phyloP scores from a whole-genome alignment of 2,329 filamentous ascomycete genomes.

The Penicillium hordei region DNA sequence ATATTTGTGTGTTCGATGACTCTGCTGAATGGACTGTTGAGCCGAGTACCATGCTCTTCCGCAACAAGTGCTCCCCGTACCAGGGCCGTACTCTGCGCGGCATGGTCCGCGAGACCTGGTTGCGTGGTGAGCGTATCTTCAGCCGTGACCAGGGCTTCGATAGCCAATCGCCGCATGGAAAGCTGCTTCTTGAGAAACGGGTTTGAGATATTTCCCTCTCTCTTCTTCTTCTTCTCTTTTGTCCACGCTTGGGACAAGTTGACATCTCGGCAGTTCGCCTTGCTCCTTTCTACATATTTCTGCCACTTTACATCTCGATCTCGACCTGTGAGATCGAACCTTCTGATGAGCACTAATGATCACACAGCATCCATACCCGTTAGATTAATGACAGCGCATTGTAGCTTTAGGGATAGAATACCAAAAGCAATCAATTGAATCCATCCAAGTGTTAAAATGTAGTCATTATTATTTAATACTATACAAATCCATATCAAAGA shows the following conservation, averaged over 20 bases:
- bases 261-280: constrained; percentile 15
- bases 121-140: constrained; percentile 75
- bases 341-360: constrained; percentile 28
- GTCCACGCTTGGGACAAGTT: constrained; percentile 14
- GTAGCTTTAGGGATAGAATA: constrained; percentile 25
- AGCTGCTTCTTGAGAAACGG: constrained; percentile 43
- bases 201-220: constrained; percentile 24
- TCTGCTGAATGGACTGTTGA: constrained; percentile 72
- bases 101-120: constrained; percentile 80
- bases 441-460: background rate
- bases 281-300: constrained; percentile 40
- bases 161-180: constrained; percentile 36
- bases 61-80: constrained; percentile 90
- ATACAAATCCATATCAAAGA: background rate
- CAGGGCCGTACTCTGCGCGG: constrained; percentile 76
- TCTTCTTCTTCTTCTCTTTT: constrained; percentile 9
- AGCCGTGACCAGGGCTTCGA: constrained; percentile 56
- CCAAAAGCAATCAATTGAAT: constrained; percentile 7
- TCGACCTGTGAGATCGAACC: constrained; percentile 4
- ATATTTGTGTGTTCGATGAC: constrained; percentile 91
- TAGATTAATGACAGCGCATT: constrained; percentile 27
- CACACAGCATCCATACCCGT: constrained; percentile 26
- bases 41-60: constrained; percentile 83
- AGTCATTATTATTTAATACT: background rate
- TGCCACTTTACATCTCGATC: constrained; percentile 18